Evolutionary conservation across 1,139 yeast genomes (phyloP).

Genomic region (Yarrowia galli): DNA sequence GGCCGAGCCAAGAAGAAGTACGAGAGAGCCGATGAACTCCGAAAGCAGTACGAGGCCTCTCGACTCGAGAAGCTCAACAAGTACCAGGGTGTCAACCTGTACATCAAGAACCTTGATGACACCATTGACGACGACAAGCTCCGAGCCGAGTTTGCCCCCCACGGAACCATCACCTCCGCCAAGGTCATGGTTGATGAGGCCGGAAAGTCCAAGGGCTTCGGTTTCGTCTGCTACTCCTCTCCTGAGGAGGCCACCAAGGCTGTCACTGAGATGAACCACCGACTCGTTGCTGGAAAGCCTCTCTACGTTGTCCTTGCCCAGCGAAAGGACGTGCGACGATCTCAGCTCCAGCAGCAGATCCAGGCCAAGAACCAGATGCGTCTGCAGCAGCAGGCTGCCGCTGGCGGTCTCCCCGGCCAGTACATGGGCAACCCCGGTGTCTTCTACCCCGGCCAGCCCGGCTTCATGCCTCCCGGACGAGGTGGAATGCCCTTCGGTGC

Average conservation of each 20-base stretch:
- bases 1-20: constrained; percentile 99
- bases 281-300: constrained; percentile 95
- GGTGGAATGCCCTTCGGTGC: constrained; percentile 85
- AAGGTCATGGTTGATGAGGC: constrained; percentile 95
- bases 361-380: constrained; percentile 99
- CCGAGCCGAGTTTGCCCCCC: constrained; percentile 90
- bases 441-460: constrained; percentile 80
- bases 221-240: constrained; percentile 96
- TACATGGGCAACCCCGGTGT: constrained; percentile 91
- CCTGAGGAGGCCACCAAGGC: constrained; percentile 99
- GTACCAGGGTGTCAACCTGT: constrained; percentile 97
- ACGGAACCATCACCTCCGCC: constrained; percentile 95
- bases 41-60: constrained; percentile 92
- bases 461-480: constrained; percentile 77
- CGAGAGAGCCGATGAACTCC: constrained; percentile 96
- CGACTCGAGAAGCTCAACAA: constrained; percentile 92
- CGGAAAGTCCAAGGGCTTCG: constrained; percentile 97
- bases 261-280: constrained; percentile 97
- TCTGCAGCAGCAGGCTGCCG: constrained; percentile 85
- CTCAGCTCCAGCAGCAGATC: constrained; percentile 96
- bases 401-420: constrained; percentile 93
- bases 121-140: constrained; percentile 88
- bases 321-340: constrained; percentile 97
- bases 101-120: constrained; percentile 96
- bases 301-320: constrained; percentile 98